Evolutionary conservation across 352 stramenopile genomes (phyloP), one percentile per base, ranked within the genome.

Genomic region (Sclerospora graminicola): DNA sequence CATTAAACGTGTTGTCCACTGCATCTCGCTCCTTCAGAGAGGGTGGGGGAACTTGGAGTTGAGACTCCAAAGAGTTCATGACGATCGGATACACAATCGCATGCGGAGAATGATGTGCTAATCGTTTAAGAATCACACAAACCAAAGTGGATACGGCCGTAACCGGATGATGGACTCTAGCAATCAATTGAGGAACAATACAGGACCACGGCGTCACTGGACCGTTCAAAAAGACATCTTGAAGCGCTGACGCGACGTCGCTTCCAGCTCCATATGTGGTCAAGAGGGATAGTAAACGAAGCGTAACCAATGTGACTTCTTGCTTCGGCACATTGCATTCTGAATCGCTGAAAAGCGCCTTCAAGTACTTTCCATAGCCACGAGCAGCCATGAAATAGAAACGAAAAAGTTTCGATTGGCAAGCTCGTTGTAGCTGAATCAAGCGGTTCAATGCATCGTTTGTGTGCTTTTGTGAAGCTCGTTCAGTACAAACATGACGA

Each of bases 1-100:
- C 54, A 40, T 47, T 44, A 60, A 80, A 63, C 4, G 43, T 50
- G 34, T 53, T 59, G 18, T 34, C 50, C 11, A 48, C 15, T 26
- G 32, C 7, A 8, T 30, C 33, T 36, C 34, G 41, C 1, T 54
- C 51, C 20, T 40, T 42, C n/a, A n/a, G n/a, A n/a, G n/a, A n/a
- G n/a, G n/a, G n/a, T n/a, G n/a, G n/a, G 9, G 38, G 19, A 43
- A 35, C 33, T 10, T 6, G 27, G 16, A 7, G 9, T 48, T 51
- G 33, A 40, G 39, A 42, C 16, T 66, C 44, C 39, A 73, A 53
- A 6, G 68, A 66, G 38, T 89, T 71, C 15, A 87, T 80, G 4
- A 91, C 58, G 13, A 65, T 71, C 10, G 78, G 78, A 54, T 89
- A 94, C 13, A 87, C 75, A 24, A 94, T 63, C 6, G 77, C 34